Percentiles rank a stretch among this genome's conserved stretches.
phyloP scores from a whole-genome alignment of 805 yeast genomes.

The Metschnikowia sp. region DNA sequence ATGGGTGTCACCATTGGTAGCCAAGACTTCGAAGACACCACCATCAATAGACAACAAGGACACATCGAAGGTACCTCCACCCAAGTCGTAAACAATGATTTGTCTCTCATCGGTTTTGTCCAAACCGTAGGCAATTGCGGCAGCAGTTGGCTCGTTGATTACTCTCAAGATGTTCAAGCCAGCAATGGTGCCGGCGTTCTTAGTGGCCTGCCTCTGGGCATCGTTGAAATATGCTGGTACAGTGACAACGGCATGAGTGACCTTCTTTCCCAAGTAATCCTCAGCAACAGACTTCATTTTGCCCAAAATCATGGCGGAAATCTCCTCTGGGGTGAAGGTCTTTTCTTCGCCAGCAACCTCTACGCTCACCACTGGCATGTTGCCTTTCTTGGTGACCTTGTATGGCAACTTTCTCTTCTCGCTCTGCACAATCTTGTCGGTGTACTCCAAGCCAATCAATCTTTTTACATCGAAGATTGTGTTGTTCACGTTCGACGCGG shows the following conservation, averaged over 20 bases:
- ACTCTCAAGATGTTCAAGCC: conserved; percentile 22
- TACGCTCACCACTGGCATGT: conserved; percentile 79
- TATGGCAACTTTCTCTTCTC: conserved; percentile 90
- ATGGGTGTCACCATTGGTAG: conserved; percentile 40
- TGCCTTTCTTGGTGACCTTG: conserved; percentile 66
- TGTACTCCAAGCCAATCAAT: conserved; percentile 78
- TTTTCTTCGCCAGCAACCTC: conserved; percentile 82
- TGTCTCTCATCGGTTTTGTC: conserved; percentile 22
- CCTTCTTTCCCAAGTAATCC: conserved; percentile 22
- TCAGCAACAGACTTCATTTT: conserved; percentile 63
- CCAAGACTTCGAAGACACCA: conserved; percentile 23
- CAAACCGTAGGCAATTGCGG: conserved; percentile 30
- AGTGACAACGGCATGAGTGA: conserved; percentile 22
- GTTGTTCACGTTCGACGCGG: conserved; percentile 88
- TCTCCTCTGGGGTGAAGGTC: conserved; percentile 90
- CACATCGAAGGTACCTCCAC: conserved; percentile 24
- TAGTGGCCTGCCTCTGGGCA: conserved; percentile 23
- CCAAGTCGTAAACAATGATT: conserved; percentile 22
- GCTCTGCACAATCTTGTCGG: conserved; percentile 27
- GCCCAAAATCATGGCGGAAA: conserved; percentile 85
- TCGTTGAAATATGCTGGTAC: conserved; percentile 23
- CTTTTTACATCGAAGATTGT: conserved; percentile 92
- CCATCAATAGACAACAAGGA: conserved; percentile 23
- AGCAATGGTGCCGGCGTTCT: conserved; percentile 22
- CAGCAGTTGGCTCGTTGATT: conserved; percentile 23